Percentiles rank a stretch among this genome's conserved stretches.
Conservation (phyloP, 805 yeast species). For the Brettanomyces nanus region DNA sequence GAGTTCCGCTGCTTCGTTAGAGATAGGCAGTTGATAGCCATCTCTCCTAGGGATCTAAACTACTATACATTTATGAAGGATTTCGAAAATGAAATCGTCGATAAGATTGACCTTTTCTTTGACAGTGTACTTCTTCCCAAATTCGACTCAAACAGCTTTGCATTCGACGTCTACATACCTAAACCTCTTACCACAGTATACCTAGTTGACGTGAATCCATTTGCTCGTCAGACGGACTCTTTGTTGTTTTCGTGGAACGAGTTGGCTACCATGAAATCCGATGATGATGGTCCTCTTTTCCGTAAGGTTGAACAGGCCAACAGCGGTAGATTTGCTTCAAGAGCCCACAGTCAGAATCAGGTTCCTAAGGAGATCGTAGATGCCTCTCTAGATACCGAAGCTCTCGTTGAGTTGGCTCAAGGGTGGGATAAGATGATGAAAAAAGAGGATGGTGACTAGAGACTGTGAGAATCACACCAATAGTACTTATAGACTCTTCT, state of each 20-base stretch:
- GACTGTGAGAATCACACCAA: constrained; percentile 1
- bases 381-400: constrained; percentile 61
- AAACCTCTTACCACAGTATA: constrained; percentile 58
- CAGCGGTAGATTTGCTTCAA: constrained; percentile 66
- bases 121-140: constrained; percentile 35
- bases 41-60: constrained; percentile 81
- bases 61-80: constrained; percentile 63
- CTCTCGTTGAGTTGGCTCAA: constrained; percentile 61
- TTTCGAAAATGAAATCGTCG: constrained; percentile 38
- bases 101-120: constrained; percentile 47
- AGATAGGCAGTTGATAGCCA: constrained; percentile 55
- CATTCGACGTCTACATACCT: constrained; percentile 79
- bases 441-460: constrained; percentile 12
- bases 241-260: constrained; percentile 83
- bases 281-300: constrained; percentile 38
- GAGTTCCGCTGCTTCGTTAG: constrained; percentile 86
- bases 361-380: constrained; percentile 90
- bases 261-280: constrained; percentile 31
- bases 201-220: constrained; percentile 84
- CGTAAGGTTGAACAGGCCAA: constrained; percentile 65
- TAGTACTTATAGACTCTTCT: too few relatives aligned
- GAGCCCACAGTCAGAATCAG: constrained; percentile 82
- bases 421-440: constrained; percentile 38
- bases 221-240: constrained; percentile 68
- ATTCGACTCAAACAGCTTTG: constrained; percentile 50